phyloP scores from a whole-genome alignment of 805 yeast species.

The Schizosaccharomyces octosporus region DNA sequence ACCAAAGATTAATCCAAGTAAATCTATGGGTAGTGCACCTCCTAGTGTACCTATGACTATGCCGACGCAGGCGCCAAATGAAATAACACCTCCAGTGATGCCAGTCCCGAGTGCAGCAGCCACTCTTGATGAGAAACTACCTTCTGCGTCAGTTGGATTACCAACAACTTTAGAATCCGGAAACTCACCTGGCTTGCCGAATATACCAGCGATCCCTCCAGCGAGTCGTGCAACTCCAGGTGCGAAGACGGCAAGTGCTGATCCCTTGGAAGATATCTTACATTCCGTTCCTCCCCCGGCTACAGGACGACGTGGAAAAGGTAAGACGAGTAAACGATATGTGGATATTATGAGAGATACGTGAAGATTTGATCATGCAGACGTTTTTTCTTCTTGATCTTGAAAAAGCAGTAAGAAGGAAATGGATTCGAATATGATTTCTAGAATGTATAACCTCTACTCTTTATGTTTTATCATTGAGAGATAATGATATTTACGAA shows the following conservation, averaged over 20 bases:
- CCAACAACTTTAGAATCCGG: neutral
- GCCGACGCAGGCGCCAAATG: neutral
- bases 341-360: neutral
- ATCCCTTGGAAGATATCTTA: neutral
- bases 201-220: neutral
- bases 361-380: neutral
- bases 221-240: neutral
- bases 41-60: neutral
- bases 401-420: neutral
- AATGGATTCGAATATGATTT: neutral
- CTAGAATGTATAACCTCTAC: no score
- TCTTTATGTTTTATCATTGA: no score
- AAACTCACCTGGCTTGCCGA: neutral
- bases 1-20: constrained; percentile 14
- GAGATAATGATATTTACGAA: no score
- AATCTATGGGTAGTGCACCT: neutral
- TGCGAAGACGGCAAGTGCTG: neutral
- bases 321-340: neutral
- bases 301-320: constrained; percentile 1
- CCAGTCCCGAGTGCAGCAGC: neutral
- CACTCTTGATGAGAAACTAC: neutral
- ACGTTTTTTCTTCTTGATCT: neutral
- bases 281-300: neutral
- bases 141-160: neutral
- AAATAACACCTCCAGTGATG: neutral